Conservation (phyloP, 768 basidiomycete genomes). For the Auriscalpium vulgare region DNA sequence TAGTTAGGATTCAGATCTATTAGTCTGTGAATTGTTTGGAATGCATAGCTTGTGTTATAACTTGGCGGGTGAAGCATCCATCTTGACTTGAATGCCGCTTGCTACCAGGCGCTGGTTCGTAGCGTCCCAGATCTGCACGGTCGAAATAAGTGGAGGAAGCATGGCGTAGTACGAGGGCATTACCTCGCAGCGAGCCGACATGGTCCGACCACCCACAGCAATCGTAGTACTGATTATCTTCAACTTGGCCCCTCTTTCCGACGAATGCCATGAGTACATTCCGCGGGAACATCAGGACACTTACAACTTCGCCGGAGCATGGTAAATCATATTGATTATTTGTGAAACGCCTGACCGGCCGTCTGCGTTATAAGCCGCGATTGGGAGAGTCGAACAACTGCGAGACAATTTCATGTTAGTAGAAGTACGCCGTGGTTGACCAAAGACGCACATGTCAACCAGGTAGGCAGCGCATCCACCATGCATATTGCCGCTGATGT, state of each 20-base stretch:
- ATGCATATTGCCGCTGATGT: background rate
- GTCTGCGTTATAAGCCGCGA: background rate
- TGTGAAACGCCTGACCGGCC: background rate
- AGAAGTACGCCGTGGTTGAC: background rate
- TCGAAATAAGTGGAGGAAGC: background rate
- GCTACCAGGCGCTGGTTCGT: conserved; percentile 1
- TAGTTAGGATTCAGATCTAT: too few species aligned
- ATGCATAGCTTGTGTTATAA: too few species aligned
- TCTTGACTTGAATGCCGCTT: background rate
- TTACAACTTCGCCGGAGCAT: conserved; percentile 1
- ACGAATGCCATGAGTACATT: too few species aligned
- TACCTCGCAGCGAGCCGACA: conserved; percentile 1
- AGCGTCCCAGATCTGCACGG: conserved; percentile 1
- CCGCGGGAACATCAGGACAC: background rate
- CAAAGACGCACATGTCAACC: background rate
- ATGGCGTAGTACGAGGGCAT: background rate
- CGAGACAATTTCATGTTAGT: background rate
- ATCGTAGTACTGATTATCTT: background rate
- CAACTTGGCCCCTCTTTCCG: background rate
- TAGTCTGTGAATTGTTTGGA: too few species aligned
- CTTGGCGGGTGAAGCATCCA: background rate
- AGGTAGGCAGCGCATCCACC: conserved; percentile 4
- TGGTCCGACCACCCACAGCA: background rate
- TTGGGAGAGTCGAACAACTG: background rate
- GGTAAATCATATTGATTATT: background rate